These are phyloP conservation scores for Anisodus acutangulus DNA, from an alignment of 257 asterid genomes.

Conservation along the genomic window DNA sequence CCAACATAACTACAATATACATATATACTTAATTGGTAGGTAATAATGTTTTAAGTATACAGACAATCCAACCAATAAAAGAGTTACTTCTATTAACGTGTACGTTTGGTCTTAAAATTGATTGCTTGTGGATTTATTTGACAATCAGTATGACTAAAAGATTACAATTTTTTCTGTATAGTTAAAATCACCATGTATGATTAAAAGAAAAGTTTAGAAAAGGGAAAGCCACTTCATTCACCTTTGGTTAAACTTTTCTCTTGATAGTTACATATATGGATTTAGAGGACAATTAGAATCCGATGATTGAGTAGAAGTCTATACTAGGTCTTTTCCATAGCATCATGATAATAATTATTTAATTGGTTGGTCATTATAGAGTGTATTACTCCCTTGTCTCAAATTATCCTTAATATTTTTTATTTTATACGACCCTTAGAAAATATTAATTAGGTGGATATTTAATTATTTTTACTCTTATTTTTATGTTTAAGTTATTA, in stretches of 20 bases:
- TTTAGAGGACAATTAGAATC: conserved; percentile 26
- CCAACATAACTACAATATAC: background rate
- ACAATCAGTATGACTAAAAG: background rate
- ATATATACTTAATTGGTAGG: background rate
- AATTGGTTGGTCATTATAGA: background rate
- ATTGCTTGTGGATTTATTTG: background rate
- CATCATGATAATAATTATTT: background rate
- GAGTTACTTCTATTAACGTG: background rate
- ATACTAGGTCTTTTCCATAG: background rate
- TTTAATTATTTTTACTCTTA: too few relatives aligned
- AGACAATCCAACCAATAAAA: background rate
- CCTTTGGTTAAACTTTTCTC: background rate
- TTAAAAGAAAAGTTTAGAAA: background rate
- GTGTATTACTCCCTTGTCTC: background rate
- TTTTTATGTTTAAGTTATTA: too few relatives aligned
- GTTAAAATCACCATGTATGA: background rate
- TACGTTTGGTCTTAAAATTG: background rate
- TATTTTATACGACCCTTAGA: background rate
- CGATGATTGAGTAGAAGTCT: conserved; percentile 24
- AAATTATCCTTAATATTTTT: too few relatives aligned
- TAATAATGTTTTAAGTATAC: background rate
- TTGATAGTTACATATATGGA: background rate
- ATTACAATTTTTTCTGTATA: background rate
- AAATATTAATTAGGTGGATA: background rate
- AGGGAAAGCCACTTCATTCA: conserved; percentile 1